Evolutionary conservation across 1,139 yeast species (phyloP).

Genomic region (Candida frijolesensis): DNA sequence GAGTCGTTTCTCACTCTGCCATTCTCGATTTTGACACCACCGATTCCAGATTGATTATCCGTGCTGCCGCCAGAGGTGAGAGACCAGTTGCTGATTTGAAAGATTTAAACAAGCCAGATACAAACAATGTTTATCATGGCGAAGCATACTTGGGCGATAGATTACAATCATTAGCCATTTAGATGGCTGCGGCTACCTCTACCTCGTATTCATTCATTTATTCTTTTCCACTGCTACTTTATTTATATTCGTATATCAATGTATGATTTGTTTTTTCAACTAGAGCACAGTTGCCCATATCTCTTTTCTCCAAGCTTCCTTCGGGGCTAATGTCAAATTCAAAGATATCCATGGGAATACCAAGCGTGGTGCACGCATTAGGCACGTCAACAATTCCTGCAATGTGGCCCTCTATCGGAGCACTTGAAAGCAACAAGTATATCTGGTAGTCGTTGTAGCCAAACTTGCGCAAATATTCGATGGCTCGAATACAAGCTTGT

Average conservation of each 20-base stretch:
- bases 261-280: slow-evolving; percentile 18
- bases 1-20: slow-evolving; percentile 66
- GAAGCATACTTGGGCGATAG: slow-evolving; percentile 17
- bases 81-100: slow-evolving; percentile 37
- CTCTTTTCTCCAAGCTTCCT: slow-evolving; percentile 22
- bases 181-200: no score
- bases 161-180: slow-evolving; percentile 7
- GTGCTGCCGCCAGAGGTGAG: slow-evolving; percentile 69
- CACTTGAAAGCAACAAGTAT: slow-evolving; percentile 44
- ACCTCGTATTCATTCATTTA: no score
- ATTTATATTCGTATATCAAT: slow-evolving; percentile 13
- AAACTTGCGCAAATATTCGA: slow-evolving; percentile 49
- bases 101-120: slow-evolving; percentile 29
- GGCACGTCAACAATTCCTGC: slow-evolving; percentile 57
- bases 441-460: slow-evolving; percentile 55
- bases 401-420: slow-evolving; percentile 53
- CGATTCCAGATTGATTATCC: slow-evolving; percentile 63
- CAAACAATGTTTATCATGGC: slow-evolving; percentile 17
- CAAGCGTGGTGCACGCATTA: slow-evolving; percentile 52
- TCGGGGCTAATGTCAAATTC: slow-evolving; percentile 51
- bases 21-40: slow-evolving; percentile 59
- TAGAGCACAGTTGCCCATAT: slow-evolving; percentile 43
- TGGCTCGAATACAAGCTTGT: slow-evolving; percentile 50
- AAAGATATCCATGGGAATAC: slow-evolving; percentile 53
- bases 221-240: not conserved